Conservation (phyloP, 108 stramenopile species). For the Cyclotella sp. region DNA sequence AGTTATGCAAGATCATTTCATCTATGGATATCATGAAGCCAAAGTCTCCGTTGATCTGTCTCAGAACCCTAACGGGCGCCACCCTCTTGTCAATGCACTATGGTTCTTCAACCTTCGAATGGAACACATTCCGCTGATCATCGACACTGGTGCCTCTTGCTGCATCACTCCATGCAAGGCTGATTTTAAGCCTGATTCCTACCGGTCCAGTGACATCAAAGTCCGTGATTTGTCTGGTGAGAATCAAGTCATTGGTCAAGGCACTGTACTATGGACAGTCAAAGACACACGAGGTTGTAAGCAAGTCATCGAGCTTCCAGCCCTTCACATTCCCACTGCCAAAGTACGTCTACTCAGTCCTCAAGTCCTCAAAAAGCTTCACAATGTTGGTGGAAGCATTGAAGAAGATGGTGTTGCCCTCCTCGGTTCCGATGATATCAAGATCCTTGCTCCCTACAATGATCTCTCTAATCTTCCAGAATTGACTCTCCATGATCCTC, state of each 20-base stretch:
- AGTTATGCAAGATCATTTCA: no score
- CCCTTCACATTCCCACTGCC: constrained; percentile 25
- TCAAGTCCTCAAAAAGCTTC: constrained; percentile 45
- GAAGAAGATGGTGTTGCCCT: neutral
- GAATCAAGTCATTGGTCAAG: constrained; percentile 29
- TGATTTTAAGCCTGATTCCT: constrained; percentile 24
- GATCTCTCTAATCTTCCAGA: neutral
- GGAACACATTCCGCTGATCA: constrained; percentile 10
- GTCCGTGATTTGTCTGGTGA: constrained; percentile 23
- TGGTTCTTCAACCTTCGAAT: neutral
- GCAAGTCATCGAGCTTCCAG: constrained; percentile 12
- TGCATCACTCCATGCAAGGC: constrained; percentile 25
- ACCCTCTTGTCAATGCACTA: no score
- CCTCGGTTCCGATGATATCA: neutral
- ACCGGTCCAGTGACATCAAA: constrained; percentile 10
- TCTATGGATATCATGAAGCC: no score
- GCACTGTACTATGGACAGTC: constrained; percentile 22
- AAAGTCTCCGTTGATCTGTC: no score
- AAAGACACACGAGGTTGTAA: neutral
- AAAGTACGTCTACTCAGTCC: constrained; percentile 34
- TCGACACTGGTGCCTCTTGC: no score
- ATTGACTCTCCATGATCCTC: neutral
- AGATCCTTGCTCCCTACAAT: neutral
- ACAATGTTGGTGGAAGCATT: neutral
- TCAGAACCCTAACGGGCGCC: no score